Evolutionary conservation across 2,329 filamentous ascomycete species (phyloP).

Genomic region (Aspergillus sp.): DNA sequence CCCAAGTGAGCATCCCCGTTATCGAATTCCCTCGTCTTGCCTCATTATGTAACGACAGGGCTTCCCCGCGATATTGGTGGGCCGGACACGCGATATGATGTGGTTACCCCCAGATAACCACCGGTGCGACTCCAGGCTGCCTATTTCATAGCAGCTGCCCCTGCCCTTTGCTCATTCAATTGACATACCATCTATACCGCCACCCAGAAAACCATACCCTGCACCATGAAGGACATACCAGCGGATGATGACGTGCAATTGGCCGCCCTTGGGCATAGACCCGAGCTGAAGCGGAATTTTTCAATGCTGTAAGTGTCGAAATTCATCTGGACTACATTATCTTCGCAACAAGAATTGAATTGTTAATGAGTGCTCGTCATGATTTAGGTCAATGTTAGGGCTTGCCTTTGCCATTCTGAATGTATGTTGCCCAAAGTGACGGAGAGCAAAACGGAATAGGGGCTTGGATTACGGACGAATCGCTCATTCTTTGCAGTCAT

Average conservation of each 20-base stretch:
- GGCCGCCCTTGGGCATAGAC: slow-evolving; percentile 58
- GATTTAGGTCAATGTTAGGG: slow-evolving; percentile 55
- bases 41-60: not conserved
- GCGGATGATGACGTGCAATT: slow-evolving; percentile 51
- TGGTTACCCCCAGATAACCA: no score
- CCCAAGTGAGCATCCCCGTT: not conserved
- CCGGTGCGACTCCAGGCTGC: not conserved
- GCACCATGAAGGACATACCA: slow-evolving; percentile 17
- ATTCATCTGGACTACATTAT: not conserved
- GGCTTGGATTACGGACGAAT: slow-evolving; percentile 8
- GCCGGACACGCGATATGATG: not conserved
- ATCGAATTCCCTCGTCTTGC: not conserved
- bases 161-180: not conserved
- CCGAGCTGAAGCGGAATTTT: slow-evolving; percentile 60
- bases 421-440: slow-evolving; percentile 25
- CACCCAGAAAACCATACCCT: no score
- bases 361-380: not conserved
- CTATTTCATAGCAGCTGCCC: not conserved
- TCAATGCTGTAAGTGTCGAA: slow-evolving; percentile 46
- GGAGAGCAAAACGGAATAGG: not conserved
- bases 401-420: slow-evolving; percentile 64
- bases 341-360: not conserved
- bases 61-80: not conserved
- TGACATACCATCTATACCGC: no score
- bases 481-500: slow-evolving; percentile 41